These are phyloP conservation scores for Venturia oleaginea DNA, from an alignment of 2,329 filamentous ascomycete species.

Conservation along the genomic window DNA sequence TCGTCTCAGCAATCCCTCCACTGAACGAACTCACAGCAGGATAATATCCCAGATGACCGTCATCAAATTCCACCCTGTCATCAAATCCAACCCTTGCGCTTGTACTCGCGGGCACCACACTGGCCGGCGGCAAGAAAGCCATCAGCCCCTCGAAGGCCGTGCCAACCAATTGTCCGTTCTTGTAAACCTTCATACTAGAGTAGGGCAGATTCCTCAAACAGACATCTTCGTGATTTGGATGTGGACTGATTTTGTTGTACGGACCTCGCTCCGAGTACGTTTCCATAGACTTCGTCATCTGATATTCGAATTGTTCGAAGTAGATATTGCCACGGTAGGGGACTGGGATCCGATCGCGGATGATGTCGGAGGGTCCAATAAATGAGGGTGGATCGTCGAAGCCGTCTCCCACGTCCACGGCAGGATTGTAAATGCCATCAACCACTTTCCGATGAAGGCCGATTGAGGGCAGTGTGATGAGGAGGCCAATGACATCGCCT, in stretches of 20 bases:
- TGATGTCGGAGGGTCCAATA: constrained; percentile 53
- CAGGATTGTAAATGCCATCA: constrained; percentile 77
- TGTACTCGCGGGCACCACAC: constrained; percentile 47
- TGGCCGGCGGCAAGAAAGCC: constrained; percentile 85
- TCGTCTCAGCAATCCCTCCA: constrained; percentile 82
- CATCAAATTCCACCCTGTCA: constrained; percentile 83
- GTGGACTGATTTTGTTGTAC: constrained; percentile 60
- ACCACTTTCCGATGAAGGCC: constrained; percentile 81
- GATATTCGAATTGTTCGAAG: constrained; percentile 88
- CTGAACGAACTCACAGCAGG: constrained; percentile 88
- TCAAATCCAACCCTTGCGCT: constrained; percentile 81
- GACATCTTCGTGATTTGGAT: constrained; percentile 61
- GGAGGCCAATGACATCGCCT: constrained; percentile 88
- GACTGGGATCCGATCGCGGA: constrained; percentile 91
- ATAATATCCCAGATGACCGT: constrained; percentile 92
- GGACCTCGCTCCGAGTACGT: constrained; percentile 44
- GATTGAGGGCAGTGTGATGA: constrained; percentile 83
- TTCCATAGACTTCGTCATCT: constrained; percentile 78
- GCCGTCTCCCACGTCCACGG: constrained; percentile 58
- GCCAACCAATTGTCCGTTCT: constrained; percentile 80
- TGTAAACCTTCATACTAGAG: constrained; percentile 81
- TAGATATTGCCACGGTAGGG: constrained; percentile 89
- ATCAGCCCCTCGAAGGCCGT: constrained; percentile 81
- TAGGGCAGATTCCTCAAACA: constrained; percentile 79
- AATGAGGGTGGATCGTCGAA: constrained; percentile 37